Evolutionary conservation across 1,139 yeast genomes (phyloP), one percentile per base, ranked within the genome.

Genomic region (Lodderomyces beijingensis): DNA sequence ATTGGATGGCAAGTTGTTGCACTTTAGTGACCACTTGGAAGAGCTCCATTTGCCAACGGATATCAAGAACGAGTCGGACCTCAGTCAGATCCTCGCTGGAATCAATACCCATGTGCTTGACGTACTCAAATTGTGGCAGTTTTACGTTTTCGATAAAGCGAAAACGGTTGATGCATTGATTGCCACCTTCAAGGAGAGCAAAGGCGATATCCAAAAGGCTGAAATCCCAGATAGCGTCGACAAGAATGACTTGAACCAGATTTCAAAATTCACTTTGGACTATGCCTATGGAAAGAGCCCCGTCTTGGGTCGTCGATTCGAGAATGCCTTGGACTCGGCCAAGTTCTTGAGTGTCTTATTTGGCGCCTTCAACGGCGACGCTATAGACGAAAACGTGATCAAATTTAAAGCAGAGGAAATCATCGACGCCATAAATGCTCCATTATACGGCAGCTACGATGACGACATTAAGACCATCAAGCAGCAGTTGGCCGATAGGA

Each of bases 61-160:
- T 0, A 55, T 88, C 32, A 53, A 59, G 4, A 51, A 58, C 17
- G 63, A 61, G 5, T 64, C 58, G 3, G 95, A 88, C 43, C 56
- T 91, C 23, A 58, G 70, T 30, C 52, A 51, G 23, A 59, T 89
- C 24, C 73, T 83, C 62, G 77, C 73, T 15, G 94, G 87, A 8
- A 63, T 89, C 32, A 70, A 74, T 38, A 57, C 64, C 6, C 79
- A 84, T 44, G 96, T 88, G 1, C 49, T 87, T 28, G 78, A 72
- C 16, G 66, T 71, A 7, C 59, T 87, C 36, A 70, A 79, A 39
- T 67, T 91, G 34, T 91, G 98, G 98, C 88, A 91, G 55, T 91
- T 62, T 55, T 91, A 88, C 50, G 89, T 82, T 8, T 68, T 88
- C 29, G 72, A 86, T 52, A 76, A 73, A 28, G 44, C 49, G 9